A percentile compares a stretch with the other conserved stretches of the same genome.
Evolutionary conservation across 305 asterid species (phyloP).

Genomic region (Plantago coronopus): DNA sequence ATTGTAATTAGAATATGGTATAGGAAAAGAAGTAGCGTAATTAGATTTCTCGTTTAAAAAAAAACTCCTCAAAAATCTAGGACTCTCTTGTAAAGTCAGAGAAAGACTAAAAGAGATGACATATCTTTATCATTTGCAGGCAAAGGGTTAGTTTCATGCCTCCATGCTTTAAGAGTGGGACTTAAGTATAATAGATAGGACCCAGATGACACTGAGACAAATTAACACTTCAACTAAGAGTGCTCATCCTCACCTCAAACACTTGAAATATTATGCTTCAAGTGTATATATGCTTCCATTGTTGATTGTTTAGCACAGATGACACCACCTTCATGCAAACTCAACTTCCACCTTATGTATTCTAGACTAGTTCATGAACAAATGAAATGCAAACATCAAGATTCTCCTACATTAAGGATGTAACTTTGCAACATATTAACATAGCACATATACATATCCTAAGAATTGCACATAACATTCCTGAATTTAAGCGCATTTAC

Average conservation of each 20-base stretch:
- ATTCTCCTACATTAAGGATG: not conserved
- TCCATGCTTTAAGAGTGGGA: constrained; percentile 36
- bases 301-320: constrained; percentile 21
- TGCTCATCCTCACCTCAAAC: constrained; percentile 1
- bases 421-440: constrained; percentile 3
- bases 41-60: not conserved
- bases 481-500: too few relatives aligned
- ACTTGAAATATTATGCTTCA: not conserved
- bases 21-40: too few relatives aligned
- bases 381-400: constrained; percentile 5
- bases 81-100: constrained; percentile 8
- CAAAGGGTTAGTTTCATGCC: constrained; percentile 40
- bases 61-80: not conserved
- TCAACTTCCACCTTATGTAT: not conserved
- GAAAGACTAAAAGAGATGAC: constrained; percentile 35
- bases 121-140: constrained; percentile 42
- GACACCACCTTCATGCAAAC: too few relatives aligned
- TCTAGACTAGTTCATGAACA: not conserved
- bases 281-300: not conserved
- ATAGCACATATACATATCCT: too few relatives aligned
- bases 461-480: too few relatives aligned
- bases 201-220: constrained; percentile 38
- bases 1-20: too few relatives aligned
- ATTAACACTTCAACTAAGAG: constrained; percentile 42
- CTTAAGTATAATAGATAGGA: constrained; percentile 35